A percentile compares a stretch with the other conserved stretches of the same genome.
phyloP scores from a whole-genome alignment of 2,329 filamentous ascomycete species.

The Aspergillus hiratsukae region DNA sequence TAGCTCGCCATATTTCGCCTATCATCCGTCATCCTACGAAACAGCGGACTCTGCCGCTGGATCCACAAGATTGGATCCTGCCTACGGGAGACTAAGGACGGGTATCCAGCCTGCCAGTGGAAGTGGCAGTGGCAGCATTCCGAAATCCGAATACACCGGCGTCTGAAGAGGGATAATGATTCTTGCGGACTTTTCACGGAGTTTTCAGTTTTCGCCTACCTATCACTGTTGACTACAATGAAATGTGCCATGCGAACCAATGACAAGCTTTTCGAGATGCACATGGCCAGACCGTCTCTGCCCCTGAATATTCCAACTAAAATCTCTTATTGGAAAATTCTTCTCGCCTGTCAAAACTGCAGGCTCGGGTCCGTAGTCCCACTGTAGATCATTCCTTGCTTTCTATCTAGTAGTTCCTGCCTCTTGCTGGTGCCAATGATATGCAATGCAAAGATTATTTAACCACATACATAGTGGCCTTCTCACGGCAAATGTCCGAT shows the following conservation, averaged over 20 bases:
- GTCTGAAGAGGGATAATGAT: constrained; percentile 4
- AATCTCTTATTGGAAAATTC: not conserved
- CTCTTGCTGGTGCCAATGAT: not conserved
- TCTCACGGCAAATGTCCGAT: not conserved
- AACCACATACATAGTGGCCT: not conserved
- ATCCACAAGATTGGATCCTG: not conserved
- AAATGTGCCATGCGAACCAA: not conserved
- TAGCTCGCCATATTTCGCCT: not conserved
- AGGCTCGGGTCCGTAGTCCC: too few relatives aligned
- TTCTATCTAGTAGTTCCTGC: too few relatives aligned
- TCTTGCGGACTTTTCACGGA: constrained; percentile 1
- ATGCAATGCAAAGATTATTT: not conserved
- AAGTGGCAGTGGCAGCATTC: not conserved
- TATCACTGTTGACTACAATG: too few relatives aligned
- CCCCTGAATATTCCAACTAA: too few relatives aligned
- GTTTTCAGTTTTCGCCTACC: too few relatives aligned
- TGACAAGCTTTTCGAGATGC: not conserved
- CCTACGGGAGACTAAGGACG: not conserved
- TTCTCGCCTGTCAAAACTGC: not conserved
- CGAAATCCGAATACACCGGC: constrained; percentile 1
- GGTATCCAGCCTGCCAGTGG: not conserved
- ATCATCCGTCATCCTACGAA: not conserved
- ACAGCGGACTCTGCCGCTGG: not conserved
- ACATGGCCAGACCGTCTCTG: not conserved
- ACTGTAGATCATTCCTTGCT: too few relatives aligned